phyloP scores from a whole-genome alignment of 1,284 basidiomycete genomes.

The Tylopilus sp. region DNA sequence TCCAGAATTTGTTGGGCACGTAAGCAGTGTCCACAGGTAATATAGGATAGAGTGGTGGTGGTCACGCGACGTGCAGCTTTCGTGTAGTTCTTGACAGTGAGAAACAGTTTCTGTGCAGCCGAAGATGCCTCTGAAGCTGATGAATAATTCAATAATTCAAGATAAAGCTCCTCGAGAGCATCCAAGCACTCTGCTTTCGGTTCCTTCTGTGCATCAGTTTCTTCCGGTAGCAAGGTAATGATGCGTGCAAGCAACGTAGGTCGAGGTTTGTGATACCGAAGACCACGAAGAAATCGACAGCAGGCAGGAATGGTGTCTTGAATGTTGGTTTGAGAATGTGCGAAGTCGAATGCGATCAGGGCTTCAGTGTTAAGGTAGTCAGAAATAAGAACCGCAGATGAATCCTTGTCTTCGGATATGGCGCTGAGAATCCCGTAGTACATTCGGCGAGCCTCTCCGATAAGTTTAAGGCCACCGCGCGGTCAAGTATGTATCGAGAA shows the following conservation, averaged over 20 bases:
- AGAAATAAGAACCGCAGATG: not conserved
- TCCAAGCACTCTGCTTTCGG: not conserved
- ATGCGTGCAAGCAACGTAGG: not conserved
- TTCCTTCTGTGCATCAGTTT: not conserved
- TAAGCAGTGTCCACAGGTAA: not conserved
- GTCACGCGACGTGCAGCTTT: not conserved
- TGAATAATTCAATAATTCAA: not conserved
- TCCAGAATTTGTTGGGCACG: not conserved
- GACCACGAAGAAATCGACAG: not conserved
- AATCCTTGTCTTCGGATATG: not conserved
- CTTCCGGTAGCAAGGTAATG: not conserved
- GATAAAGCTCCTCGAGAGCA: not conserved
- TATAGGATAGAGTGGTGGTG: not conserved
- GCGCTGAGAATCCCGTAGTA: not conserved
- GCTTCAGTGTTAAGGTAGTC: not conserved
- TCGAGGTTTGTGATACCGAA: not conserved
- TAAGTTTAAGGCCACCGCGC: not conserved
- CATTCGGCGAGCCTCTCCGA: not conserved
- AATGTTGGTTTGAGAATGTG: not conserved
- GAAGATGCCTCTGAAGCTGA: not conserved
- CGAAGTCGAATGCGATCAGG: not conserved
- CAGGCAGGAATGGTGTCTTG: not conserved
- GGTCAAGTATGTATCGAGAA: not conserved
- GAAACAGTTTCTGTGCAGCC: not conserved
- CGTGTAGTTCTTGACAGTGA: not conserved